Conservation (phyloP, 306 rosid species). For the Prunus mume region DNA sequence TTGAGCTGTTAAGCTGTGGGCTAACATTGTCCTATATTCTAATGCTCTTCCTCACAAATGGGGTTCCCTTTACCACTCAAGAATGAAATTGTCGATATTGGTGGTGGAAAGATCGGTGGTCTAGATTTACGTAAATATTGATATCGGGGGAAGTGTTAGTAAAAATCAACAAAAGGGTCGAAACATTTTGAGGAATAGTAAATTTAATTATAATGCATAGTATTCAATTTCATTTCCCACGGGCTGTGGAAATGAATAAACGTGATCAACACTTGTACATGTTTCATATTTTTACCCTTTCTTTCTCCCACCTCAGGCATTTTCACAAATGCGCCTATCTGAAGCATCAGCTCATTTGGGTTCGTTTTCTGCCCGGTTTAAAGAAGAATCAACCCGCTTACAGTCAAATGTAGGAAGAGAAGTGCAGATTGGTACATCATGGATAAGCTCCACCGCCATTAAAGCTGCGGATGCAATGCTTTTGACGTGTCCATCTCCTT, state of each 20-base stretch:
- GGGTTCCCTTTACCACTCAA: not conserved
- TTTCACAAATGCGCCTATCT: conserved; percentile 93
- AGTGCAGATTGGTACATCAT: conserved; percentile 60
- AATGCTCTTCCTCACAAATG: too few species aligned
- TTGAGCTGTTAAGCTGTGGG: not conserved
- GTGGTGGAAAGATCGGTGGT: not conserved
- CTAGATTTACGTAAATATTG: not conserved
- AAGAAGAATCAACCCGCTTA: conserved; percentile 63
- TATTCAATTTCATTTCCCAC: not conserved
- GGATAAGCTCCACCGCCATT: conserved; percentile 88
- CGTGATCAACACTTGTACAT: not conserved
- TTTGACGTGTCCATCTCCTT: conserved; percentile 89
- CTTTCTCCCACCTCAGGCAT: conserved; percentile 51
- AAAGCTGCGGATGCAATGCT: conserved; percentile 91
- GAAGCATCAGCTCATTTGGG: conserved; percentile 98
- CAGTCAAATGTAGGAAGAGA: conserved; percentile 69
- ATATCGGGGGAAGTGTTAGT: not conserved
- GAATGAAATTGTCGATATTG: not conserved
- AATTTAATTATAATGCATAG: too few species aligned
- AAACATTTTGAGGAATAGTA: not conserved
- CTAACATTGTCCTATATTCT: not conserved
- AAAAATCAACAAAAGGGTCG: not conserved
- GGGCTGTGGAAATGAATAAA: conserved; percentile 2
- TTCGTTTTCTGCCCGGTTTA: conserved; percentile 87
- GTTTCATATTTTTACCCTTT: conserved; percentile 9